A percentile compares a stretch with the other conserved stretches of the same genome.
phyloP scores from a whole-genome alignment of 108 stramenopile species.

The Cylindrotheca closterium region DNA sequence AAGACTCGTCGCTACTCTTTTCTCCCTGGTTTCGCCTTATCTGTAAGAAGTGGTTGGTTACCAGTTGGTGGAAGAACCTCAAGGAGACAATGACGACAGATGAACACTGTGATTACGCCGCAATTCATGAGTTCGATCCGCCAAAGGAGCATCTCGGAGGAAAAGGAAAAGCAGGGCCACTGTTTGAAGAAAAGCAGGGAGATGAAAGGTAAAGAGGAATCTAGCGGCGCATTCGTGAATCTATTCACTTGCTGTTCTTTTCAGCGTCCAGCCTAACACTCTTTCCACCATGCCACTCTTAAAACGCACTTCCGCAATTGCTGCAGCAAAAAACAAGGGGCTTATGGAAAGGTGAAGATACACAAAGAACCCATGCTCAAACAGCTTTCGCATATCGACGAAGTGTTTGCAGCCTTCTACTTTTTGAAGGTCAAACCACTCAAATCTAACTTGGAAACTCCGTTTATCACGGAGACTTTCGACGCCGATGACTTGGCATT shows the following conservation, averaged over 20 bases:
- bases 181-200: conserved; percentile 42
- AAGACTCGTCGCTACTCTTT: conserved; percentile 67
- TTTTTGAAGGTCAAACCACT: conserved; percentile 79
- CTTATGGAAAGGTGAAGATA: conserved; percentile 95
- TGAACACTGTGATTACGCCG: conserved; percentile 58
- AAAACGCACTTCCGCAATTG: background rate
- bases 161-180: conserved; percentile 73
- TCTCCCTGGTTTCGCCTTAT: conserved; percentile 94
- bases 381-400: conserved; percentile 88
- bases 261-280: background rate
- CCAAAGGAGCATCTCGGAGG: conserved; percentile 84
- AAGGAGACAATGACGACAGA: conserved; percentile 79
- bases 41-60: conserved; percentile 74
- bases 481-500: conserved; percentile 75
- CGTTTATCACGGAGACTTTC: conserved; percentile 57
- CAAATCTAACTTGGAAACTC: conserved; percentile 71
- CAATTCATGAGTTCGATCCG: conserved; percentile 87
- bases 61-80: conserved; percentile 85
- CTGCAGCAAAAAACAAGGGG: conserved; percentile 98
- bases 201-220: conserved; percentile 31
- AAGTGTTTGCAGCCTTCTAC: conserved; percentile 83
- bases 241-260: conserved; percentile 3
- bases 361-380: conserved; percentile 84
- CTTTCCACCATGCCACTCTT: background rate
- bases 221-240: background rate